Base-by-base conservation (phyloP, 1,284 basidiomycete species). In the Trametes hirsuta region DNA sequence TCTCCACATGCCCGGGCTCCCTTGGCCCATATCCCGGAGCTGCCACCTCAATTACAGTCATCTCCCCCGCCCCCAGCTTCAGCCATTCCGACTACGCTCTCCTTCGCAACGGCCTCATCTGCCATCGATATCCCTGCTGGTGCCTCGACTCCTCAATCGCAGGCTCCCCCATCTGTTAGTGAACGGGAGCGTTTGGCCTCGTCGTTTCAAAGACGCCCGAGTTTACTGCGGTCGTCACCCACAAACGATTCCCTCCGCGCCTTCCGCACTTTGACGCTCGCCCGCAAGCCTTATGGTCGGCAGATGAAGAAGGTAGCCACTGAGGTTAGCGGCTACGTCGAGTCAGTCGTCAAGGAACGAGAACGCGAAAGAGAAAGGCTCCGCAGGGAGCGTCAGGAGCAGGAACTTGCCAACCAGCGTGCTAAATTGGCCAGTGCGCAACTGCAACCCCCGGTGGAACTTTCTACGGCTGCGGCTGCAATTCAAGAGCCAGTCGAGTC, bases 291-390 rank as follows among this genome's bases (percentile, higher is more conserved):
- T n/a, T 65, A 66, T 45, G 53, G 64, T 40, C 66, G 75, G 45
- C 77, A 80, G 47, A 68, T 85, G 6, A 73, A 75, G 14, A 74
- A 71, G 2, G 79, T 85, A 5, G 86, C 86, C 0, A 67, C 72
- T 2, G 85, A 88, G 68, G 82, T 88, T 12, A 83, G 84, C 24
- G 77, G 76, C 1, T 92, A 87, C 67, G 87, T 92, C 2, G 90
- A 91, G 60, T 82, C 82, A 5, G 82, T 91, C 2, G 85, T 84
- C 1, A 83, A 83, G 60, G 89, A 91, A 63, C 77, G 90, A 6
- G 90, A 92, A 60, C 79, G 78, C 53, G 90, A 91, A 70, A 78
- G 90, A 3, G 90, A 92, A 65, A 78, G 89, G 14, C 77, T 91
- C 52, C 83, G 84, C 62, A 76, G 81, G 47, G 88, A 89, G 69